Base-by-base conservation (phyloP, 768 basidiomycete species). In the Arthromyces matolae region DNA sequence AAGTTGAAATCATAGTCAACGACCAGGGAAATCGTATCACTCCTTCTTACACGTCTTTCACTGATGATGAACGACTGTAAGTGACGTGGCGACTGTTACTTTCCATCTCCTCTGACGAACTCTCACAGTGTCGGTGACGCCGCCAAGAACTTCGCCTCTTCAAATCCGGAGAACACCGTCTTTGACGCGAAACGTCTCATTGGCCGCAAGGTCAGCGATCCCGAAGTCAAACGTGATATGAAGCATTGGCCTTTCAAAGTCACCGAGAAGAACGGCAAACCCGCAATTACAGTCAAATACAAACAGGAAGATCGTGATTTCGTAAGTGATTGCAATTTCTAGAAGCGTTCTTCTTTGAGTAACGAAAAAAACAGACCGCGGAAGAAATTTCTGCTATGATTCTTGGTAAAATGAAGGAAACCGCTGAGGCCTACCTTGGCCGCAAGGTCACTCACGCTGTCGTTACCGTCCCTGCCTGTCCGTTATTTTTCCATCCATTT, bases 381-480 rank as follows among this genome's bases (percentile, higher is more conserved):
- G 93, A 95, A 67, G 93, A 96, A 71, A 83, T 98, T 58, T 89
- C 84, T 34, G 93, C 95, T 49, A 98, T 97, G 95, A 79, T 98
- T 60, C 76, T 98, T 46, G 74, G 69, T 51, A 98, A 97, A 79
- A 97, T 98, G 95, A 97, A 96, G 80, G 95, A 98, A 76, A 98
- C 93, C 22, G 95, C 95, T 48, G 95, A 97, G 78, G 89, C 93
- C 14, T 97, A 95, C 72, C 88, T 98, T 50, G 93, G 93, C 60
- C 81, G 92, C 62, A 88, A 90, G 68, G 93, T 98, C 65, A 93
- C 93, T 51, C 91, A 98, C 68, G 94, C 95, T 50, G 94, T 98
- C 41, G 91, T 98, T 65, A 97, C 95, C 40, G 95, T 98, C 66
- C 95, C 95, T 38, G 94, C 94, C 47, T 96, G 86, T 88, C 51